These are phyloP conservation scores for Papiliotrema terrestris DNA, from an alignment of 1,284 basidiomycete species.

Conservation along the genomic window DNA sequence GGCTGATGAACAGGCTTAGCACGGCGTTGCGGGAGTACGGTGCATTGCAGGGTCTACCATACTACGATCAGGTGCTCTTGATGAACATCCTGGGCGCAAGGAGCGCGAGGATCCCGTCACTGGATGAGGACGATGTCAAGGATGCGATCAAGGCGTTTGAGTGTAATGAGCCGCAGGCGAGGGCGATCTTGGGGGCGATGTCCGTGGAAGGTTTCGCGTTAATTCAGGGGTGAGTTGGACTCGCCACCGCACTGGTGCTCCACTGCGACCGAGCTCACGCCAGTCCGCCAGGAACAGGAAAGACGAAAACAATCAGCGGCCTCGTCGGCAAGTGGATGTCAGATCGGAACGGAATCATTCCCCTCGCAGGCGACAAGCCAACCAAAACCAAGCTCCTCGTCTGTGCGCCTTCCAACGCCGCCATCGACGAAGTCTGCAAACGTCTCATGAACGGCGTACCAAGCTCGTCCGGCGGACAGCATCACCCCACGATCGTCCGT, in stretches of 20 bases:
- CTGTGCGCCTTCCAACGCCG: conserved; percentile 97
- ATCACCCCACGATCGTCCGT: conserved; percentile 77
- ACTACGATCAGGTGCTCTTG: conserved; percentile 65
- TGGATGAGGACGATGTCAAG: conserved; percentile 60
- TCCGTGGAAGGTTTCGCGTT: conserved; percentile 75
- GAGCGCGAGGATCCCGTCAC: conserved; percentile 54
- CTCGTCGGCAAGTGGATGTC: conserved; percentile 82
- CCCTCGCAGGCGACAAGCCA: conserved; percentile 53
- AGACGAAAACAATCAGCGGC: conserved; percentile 96
- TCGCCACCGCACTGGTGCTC: too few species aligned
- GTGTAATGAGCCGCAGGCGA: conserved; percentile 92
- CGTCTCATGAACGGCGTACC: conserved; percentile 77
- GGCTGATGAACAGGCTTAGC: conserved; percentile 60
- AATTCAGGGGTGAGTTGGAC: conserved; percentile 81
- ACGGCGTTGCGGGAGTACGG: conserved; percentile 91
- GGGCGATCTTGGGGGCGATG: conserved; percentile 77
- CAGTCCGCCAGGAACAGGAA: conserved; percentile 96
- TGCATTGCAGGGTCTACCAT: conserved; percentile 75
- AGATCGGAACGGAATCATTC: conserved; percentile 57
- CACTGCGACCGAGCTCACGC: not conserved
- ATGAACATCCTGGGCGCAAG: conserved; percentile 66
- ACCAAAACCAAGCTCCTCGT: conserved; percentile 73
- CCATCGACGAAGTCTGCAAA: conserved; percentile 92
- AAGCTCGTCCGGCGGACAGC: conserved; percentile 57
- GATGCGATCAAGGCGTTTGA: conserved; percentile 67